Evolutionary conservation across 208 protist species (phyloP).

Genomic region (Phytomonas serpens): DNA sequence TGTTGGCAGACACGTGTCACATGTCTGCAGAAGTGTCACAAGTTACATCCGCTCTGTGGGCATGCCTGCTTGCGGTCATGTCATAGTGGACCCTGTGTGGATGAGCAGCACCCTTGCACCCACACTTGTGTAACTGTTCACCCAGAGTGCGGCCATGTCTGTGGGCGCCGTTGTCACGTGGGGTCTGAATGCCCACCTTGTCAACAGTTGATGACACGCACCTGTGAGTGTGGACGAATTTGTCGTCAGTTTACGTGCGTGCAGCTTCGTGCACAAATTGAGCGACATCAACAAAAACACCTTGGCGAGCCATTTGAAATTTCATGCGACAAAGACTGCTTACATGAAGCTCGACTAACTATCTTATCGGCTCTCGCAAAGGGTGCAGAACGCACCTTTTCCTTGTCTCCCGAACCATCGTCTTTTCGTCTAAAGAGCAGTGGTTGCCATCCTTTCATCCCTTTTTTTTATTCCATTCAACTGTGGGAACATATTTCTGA

Average conservation of each 20-base stretch:
- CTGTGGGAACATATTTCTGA: constrained; percentile 37
- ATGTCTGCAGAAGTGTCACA: constrained; percentile 39
- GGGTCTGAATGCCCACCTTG: constrained; percentile 38
- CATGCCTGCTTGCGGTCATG: constrained; percentile 52
- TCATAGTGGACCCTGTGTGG: constrained; percentile 50
- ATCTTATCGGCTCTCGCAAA: constrained; percentile 16
- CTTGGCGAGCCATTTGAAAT: constrained; percentile 7
- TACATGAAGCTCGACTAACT: constrained; percentile 19
- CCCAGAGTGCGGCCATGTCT: constrained; percentile 49
- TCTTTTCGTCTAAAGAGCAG: neutral
- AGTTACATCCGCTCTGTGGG: constrained; percentile 34
- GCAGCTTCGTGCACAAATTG: constrained; percentile 21
- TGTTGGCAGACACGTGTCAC: constrained; percentile 22
- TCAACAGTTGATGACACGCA: constrained; percentile 18
- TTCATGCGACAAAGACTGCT: constrained; percentile 30
- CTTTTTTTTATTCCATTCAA: constrained; percentile 40
- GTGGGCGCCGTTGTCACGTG: constrained; percentile 41
- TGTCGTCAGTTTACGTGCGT: constrained; percentile 28
- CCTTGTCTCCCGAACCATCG: neutral
- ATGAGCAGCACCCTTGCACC: constrained; percentile 22
- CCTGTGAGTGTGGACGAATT: constrained; percentile 48
- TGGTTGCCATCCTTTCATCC: neutral
- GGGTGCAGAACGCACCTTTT: constrained; percentile 16
- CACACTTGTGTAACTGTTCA: constrained; percentile 30
- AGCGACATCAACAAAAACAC: constrained; percentile 18